Evolutionary conservation across 2,329 filamentous ascomycete species (phyloP).

Genomic region (Hansfordia pulvinata): DNA sequence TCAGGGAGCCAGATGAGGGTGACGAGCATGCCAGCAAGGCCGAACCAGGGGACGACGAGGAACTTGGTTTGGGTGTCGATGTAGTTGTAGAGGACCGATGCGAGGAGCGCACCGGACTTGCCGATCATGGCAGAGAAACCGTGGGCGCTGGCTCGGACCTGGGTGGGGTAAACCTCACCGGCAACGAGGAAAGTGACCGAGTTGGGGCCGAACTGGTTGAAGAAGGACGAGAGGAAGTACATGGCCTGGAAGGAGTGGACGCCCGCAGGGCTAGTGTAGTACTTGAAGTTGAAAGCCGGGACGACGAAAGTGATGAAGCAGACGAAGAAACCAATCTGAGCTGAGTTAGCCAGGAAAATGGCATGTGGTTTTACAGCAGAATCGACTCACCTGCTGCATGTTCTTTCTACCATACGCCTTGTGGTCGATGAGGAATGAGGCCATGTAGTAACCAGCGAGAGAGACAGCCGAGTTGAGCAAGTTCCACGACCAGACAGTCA

Average conservation of each 20-base stretch:
- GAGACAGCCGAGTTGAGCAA: slow-evolving; percentile 81
- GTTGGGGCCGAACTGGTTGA: slow-evolving; percentile 98
- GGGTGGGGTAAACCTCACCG: slow-evolving; percentile 91
- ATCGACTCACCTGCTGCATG: slow-evolving; percentile 70
- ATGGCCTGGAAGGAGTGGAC: slow-evolving; percentile 92
- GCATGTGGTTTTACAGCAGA: not conserved
- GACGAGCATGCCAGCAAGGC: slow-evolving; percentile 71
- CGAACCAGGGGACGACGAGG: slow-evolving; percentile 85
- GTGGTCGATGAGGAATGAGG: slow-evolving; percentile 83
- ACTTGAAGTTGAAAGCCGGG: slow-evolving; percentile 75
- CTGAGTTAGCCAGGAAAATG: slow-evolving; percentile 1
- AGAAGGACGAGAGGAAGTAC: slow-evolving; percentile 97
- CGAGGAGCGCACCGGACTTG: slow-evolving; percentile 77
- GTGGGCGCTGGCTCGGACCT: slow-evolving; percentile 85
- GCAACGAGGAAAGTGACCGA: slow-evolving; percentile 92
- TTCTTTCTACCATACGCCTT: slow-evolving; percentile 91
- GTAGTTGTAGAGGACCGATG: slow-evolving; percentile 89
- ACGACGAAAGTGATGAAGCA: slow-evolving; percentile 90
- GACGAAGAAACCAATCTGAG: slow-evolving; percentile 66
- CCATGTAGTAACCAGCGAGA: slow-evolving; percentile 78
- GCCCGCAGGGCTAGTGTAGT: slow-evolving; percentile 59
- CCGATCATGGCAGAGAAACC: slow-evolving; percentile 87
- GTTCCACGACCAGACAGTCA: slow-evolving; percentile 87
- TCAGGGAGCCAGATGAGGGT: slow-evolving; percentile 87
- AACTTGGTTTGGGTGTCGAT: slow-evolving; percentile 77